These are phyloP conservation scores for Schoenoplectus triqueter DNA, from an alignment of 202 grass and related monocot genomes.

Conservation along the genomic window DNA sequence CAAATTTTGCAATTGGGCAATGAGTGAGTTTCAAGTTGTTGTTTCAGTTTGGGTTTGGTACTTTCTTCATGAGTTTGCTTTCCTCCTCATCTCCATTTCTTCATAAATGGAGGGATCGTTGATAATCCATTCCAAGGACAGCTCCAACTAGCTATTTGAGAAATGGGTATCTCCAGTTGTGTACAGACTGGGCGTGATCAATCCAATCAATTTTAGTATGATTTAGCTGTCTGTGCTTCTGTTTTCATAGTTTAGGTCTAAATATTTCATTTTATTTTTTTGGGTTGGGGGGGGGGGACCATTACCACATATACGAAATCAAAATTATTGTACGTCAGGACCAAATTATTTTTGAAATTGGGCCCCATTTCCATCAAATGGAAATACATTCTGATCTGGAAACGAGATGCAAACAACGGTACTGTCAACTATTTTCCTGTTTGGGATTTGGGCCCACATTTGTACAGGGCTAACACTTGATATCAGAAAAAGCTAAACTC, in stretches of 20 bases:
- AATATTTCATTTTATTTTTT: background rate
- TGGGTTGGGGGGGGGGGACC: background rate
- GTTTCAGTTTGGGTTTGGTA: slow-evolving; percentile 8
- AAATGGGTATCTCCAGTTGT: background rate
- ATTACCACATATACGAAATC: background rate
- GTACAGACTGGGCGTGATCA: background rate
- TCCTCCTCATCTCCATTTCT: background rate
- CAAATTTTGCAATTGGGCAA: slow-evolving; percentile 11
- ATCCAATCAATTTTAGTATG: background rate
- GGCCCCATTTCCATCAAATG: slow-evolving; percentile 1
- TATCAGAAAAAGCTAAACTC: background rate
- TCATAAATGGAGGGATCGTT: background rate
- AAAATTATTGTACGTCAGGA: background rate
- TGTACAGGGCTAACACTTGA: background rate
- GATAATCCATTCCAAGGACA: background rate
- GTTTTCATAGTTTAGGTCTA: slow-evolving; percentile 11
- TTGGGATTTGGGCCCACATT: background rate
- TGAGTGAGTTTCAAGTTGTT: slow-evolving; percentile 23
- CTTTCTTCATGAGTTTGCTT: background rate
- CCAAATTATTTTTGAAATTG: slow-evolving; percentile 18
- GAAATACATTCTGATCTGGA: slow-evolving; percentile 28
- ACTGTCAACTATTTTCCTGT: slow-evolving; percentile 3
- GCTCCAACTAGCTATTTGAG: background rate
- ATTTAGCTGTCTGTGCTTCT: background rate
- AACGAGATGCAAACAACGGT: slow-evolving; percentile 2